Conservation (phyloP, 768 basidiomycete genomes). For the Goffeauzyma gilvescens region DNA sequence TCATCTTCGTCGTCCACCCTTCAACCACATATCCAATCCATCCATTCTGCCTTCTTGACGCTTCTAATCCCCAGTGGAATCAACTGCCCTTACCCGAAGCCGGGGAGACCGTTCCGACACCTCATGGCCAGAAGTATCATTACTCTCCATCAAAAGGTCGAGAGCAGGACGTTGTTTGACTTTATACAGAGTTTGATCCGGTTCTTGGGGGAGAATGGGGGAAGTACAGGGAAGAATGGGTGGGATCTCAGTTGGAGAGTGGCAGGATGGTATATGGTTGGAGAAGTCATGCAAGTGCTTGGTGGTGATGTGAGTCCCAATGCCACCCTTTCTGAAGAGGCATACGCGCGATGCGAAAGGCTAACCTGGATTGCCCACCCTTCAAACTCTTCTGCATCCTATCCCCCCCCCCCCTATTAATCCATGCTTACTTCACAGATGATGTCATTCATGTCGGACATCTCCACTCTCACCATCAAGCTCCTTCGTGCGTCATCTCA, state of each 20-base stretch:
- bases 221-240: conserved; percentile 27
- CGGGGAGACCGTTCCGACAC: conserved; percentile 69
- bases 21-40: background rate
- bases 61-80: conserved; percentile 20
- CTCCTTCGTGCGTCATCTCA: conserved; percentile 48
- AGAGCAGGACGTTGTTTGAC: conserved; percentile 71
- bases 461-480: conserved; percentile 47
- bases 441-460: conserved; percentile 89
- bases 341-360: too few relatives aligned
- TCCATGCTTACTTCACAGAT: conserved; percentile 42
- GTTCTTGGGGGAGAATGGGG: conserved; percentile 53
- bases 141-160: conserved; percentile 54
- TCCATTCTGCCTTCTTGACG: conserved; percentile 8
- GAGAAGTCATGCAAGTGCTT: conserved; percentile 67
- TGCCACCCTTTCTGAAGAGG: too few relatives aligned
- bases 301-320: conserved; percentile 53
- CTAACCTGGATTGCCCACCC: too few relatives aligned
- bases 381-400: too few relatives aligned
- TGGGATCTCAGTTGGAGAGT: conserved; percentile 36
- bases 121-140: conserved; percentile 60
- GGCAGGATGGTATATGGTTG: conserved; percentile 63
- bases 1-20: background rate
- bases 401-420: too few relatives aligned
- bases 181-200: conserved; percentile 59
- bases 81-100: conserved; percentile 44